Percentiles rank a stretch among this genome's conserved stretches.
Evolutionary conservation across 495 filamentous ascomycete genomes (phyloP).

Genomic region (Darksidea phi): DNA sequence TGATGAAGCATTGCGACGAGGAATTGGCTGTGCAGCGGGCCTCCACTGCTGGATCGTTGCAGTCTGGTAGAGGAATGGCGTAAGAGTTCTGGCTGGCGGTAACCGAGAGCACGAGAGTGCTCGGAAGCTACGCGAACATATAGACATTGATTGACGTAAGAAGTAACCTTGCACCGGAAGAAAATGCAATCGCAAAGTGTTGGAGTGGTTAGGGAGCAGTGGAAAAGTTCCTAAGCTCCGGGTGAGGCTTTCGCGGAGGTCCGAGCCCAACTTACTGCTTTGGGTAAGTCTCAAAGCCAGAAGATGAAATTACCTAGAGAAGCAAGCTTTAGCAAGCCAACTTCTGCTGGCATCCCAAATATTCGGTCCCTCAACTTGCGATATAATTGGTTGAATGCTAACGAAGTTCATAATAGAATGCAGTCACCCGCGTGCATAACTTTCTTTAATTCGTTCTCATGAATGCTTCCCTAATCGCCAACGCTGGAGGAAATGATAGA

Average conservation of each 20-base stretch:
- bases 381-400: too few species aligned
- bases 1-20: conserved; percentile 16
- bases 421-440: too few species aligned
- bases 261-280: neutral
- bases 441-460: too few species aligned
- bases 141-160: conserved; percentile 6
- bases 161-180: too few species aligned
- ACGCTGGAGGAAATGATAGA: too few species aligned
- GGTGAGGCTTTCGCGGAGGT: neutral
- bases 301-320: neutral
- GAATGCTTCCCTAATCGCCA: too few species aligned
- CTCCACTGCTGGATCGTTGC: conserved; percentile 37
- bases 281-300: neutral
- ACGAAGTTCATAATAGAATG: neutral
- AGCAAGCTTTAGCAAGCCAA: neutral
- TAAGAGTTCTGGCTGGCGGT: conserved; percentile 36
- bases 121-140: conserved; percentile 11
- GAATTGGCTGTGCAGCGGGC: neutral
- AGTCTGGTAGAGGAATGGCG: conserved; percentile 72
- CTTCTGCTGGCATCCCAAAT: too few species aligned
- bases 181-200: neutral
- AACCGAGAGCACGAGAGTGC: conserved; percentile 21
- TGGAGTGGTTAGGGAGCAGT: neutral
- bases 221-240: neutral
- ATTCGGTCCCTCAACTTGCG: too few species aligned